Evolutionary conservation across 2,329 filamentous ascomycete genomes (phyloP).

Genomic region (Mycosphaerelloides madeirae): DNA sequence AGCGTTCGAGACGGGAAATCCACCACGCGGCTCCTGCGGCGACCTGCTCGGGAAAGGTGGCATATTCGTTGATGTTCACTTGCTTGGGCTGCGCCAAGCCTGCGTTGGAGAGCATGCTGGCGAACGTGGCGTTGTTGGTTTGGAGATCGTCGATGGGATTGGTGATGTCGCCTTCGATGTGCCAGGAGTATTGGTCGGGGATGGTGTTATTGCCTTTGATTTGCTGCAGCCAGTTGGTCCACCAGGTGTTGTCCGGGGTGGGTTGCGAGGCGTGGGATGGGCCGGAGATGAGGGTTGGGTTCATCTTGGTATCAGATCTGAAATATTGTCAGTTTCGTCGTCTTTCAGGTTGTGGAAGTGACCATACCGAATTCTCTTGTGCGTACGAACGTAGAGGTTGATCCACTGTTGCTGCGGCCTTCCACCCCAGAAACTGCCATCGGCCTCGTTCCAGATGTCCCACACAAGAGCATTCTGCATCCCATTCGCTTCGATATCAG

Average conservation of each 20-base stretch:
- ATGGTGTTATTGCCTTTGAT: constrained; percentile 36
- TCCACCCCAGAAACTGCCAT: constrained; percentile 37
- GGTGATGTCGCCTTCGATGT: constrained; percentile 32
- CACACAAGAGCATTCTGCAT: constrained; percentile 38
- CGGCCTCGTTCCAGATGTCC: constrained; percentile 55
- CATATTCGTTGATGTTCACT: constrained; percentile 51
- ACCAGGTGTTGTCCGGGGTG: constrained; percentile 36
- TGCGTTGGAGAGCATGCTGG: constrained; percentile 4
- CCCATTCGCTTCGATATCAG: constrained; percentile 36
- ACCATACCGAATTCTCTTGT: constrained; percentile 36
- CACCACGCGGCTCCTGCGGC: constrained; percentile 43
- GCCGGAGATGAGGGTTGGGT: constrained; percentile 33
- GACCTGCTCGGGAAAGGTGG: constrained; percentile 37
- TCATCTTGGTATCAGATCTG: constrained; percentile 9
- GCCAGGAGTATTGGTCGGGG: constrained; percentile 45
- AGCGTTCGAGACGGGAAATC: constrained; percentile 45
- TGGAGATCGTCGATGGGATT: constrained; percentile 29
- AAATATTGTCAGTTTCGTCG: neutral
- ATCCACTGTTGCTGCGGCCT: constrained; percentile 39
- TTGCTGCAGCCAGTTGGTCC: constrained; percentile 36
- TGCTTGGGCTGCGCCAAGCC: constrained; percentile 11
- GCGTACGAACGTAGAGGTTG: constrained; percentile 38
- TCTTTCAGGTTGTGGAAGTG: neutral
- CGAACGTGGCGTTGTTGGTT: constrained; percentile 18
- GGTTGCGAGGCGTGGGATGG: constrained; percentile 38